Conservation (phyloP, 2,329 filamentous ascomycete species). For the Colletotrichum simmondsii region DNA sequence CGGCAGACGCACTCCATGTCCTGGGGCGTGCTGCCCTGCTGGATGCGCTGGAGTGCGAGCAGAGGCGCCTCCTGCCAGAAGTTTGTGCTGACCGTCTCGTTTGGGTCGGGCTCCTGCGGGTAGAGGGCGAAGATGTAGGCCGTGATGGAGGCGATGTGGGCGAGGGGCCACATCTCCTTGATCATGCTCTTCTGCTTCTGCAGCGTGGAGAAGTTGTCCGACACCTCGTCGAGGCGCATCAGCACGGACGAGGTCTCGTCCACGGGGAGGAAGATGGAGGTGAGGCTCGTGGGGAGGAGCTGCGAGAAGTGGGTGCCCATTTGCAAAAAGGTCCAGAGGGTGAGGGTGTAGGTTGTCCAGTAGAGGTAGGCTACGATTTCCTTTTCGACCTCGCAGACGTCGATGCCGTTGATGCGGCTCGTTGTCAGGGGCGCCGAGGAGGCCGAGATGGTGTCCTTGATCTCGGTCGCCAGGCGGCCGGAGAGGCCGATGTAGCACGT, state of each 20-base stretch:
- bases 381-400: conserved; percentile 51
- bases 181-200: conserved; percentile 48
- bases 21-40: conserved; percentile 36
- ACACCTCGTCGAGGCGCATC: conserved; percentile 47
- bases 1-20: conserved; percentile 39
- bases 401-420: conserved; percentile 53
- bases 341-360: conserved; percentile 52
- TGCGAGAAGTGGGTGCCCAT: conserved; percentile 42
- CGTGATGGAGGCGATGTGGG: conserved; percentile 44
- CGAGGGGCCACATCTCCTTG: conserved; percentile 48
- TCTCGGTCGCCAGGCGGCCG: conserved; percentile 42
- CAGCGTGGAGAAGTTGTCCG: conserved; percentile 49
- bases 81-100: conserved; percentile 32
- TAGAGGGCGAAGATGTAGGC: conserved; percentile 43
- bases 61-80: conserved; percentile 39
- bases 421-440: conserved; percentile 41
- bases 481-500: conserved; percentile 49
- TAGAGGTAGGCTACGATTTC: conserved; percentile 51
- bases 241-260: conserved; percentile 43
- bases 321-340: conserved; percentile 51
- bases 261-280: conserved; percentile 42
- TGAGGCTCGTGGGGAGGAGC: conserved; percentile 38
- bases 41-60: conserved; percentile 37
- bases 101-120: conserved; percentile 34
- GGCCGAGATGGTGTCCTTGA: conserved; percentile 45